Conservation (phyloP, 2,329 filamentous ascomycete genomes). For the Venturia asperata region DNA sequence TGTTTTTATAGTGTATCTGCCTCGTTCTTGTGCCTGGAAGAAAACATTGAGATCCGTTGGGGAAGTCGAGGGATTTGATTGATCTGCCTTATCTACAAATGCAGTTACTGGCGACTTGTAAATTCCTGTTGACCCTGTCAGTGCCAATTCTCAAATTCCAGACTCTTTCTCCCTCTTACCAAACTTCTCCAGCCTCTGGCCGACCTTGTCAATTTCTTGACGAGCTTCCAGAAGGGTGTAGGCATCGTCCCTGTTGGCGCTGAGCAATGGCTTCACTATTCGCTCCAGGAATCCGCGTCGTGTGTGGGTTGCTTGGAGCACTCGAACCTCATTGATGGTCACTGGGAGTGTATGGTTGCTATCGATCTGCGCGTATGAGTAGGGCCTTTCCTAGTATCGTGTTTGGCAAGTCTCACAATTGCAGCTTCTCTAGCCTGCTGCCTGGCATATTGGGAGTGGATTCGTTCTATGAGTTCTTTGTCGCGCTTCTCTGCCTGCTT, state of each 20-base stretch:
- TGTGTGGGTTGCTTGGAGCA: constrained; percentile 79
- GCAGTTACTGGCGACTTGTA: constrained; percentile 78
- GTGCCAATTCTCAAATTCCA: neutral
- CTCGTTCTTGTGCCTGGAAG: constrained; percentile 70
- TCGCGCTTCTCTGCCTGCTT: constrained; percentile 53
- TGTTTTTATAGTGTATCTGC: constrained; percentile 80
- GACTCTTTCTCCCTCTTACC: constrained; percentile 46
- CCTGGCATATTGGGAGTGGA: constrained; percentile 52
- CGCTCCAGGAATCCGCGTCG: constrained; percentile 74
- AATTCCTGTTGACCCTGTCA: constrained; percentile 54
- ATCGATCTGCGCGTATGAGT: constrained; percentile 50
- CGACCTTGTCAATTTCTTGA: constrained; percentile 60
- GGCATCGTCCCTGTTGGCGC: constrained; percentile 55
- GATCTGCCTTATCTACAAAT: constrained; percentile 69
- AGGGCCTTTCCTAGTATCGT: constrained; percentile 16
- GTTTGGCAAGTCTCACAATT: constrained; percentile 45
- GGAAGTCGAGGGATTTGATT: constrained; percentile 59
- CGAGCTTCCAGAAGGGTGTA: constrained; percentile 79
- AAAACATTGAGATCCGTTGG: constrained; percentile 76
- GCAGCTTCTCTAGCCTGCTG: constrained; percentile 58
- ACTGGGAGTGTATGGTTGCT: constrained; percentile 82
- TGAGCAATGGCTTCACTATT: constrained; percentile 70
- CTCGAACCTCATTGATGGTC: constrained; percentile 75
- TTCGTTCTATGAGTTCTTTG: constrained; percentile 52
- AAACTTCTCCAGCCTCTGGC: constrained; percentile 70